Evolutionary conservation across 441 rosid genomes (phyloP), one percentile per base, ranked within the genome.

Genomic region (Pelargonium fulgidum): DNA sequence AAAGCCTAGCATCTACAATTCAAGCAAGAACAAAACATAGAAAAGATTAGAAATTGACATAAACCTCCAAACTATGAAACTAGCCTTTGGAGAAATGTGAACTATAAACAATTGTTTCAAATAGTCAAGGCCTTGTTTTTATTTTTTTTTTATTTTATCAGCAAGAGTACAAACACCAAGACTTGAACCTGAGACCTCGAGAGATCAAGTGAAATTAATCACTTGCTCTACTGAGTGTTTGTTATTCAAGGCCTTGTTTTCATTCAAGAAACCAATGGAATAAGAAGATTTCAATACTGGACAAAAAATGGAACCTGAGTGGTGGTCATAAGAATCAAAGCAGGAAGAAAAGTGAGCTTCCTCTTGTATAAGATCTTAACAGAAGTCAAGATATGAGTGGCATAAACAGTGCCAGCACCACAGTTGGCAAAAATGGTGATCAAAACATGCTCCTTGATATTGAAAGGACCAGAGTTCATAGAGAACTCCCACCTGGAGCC

Each of bases 401-500:
- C 97, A 73, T 91, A 88, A 20, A 91, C 96, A 3, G 82, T 68
- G 33, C 94, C 91, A 12, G 96, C 91, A 0, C 98, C 96, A 12
- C 89, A 76, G 69, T 88, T 92, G 0, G 94, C 96, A 71, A 92
- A 90, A 50, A 92, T 90, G 2, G 98, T 89, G 2, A 92, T 92
- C 73, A 92, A 75, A 62, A 92, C 96, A 73, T 92, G 98, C 71
- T 88, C 98, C 73, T 92, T 92, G 45, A 88, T 66, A 61, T 86
- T 88, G 73, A 90, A 90, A 5, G 91, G 87, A 44, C 93, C 98
- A 0, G 93, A 92, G 62, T 92, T 92, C 72, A 92, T 41, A 0
- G 83, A 70, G 66, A 90, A 92, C 74, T 80, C 78, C 74, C 74
- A 85, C 16, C 47, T 76, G 0, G 85, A 76, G 11, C 85, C 89